These are phyloP conservation scores for Hypoxylon sp. DNA, from an alignment of 2,329 filamentous ascomycete genomes.

Conservation along the genomic window DNA sequence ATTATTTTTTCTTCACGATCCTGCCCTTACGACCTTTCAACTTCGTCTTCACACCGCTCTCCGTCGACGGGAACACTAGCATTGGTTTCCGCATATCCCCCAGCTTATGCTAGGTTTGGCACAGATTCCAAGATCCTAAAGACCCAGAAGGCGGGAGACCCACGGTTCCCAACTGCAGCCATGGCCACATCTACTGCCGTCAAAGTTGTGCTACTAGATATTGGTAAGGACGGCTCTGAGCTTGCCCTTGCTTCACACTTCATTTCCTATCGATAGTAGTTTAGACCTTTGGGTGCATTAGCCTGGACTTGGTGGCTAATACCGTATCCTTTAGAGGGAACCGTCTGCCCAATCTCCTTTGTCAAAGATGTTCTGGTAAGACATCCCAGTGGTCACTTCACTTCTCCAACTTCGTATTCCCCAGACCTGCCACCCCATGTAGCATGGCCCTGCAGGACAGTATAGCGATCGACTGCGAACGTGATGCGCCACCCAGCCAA, in stretches of 20 bases:
- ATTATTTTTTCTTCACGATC: constrained; percentile 34
- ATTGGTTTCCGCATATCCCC: constrained; percentile 41
- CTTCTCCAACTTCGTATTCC: constrained; percentile 31
- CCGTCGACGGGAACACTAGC: constrained; percentile 42
- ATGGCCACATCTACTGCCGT: constrained; percentile 57
- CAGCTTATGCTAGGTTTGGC: constrained; percentile 34
- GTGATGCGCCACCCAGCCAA: constrained; percentile 33
- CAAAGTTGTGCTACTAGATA: constrained; percentile 69
- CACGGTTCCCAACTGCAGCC: constrained; percentile 31
- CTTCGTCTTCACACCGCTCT: constrained; percentile 49
- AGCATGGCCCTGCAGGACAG: constrained; percentile 42
- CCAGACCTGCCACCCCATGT: constrained; percentile 33
- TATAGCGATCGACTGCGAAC: constrained; percentile 44
- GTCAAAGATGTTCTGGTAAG: constrained; percentile 87
- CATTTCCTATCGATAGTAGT: constrained; percentile 32
- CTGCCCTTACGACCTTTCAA: constrained; percentile 20
- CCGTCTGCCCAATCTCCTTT: constrained; percentile 86
- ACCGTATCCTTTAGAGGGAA: constrained; percentile 74
- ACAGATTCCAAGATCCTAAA: constrained; percentile 34
- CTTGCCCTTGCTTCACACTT: constrained; percentile 43
- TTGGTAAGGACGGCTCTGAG: constrained; percentile 63
- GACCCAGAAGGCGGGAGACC: constrained; percentile 39
- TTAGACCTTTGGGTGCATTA: constrained; percentile 52
- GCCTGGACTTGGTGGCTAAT: constrained; percentile 60
- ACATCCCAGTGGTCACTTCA: constrained; percentile 46